phyloP scores from a whole-genome alignment of 78 protist genomes.

The Protostelium mycophagum region DNA sequence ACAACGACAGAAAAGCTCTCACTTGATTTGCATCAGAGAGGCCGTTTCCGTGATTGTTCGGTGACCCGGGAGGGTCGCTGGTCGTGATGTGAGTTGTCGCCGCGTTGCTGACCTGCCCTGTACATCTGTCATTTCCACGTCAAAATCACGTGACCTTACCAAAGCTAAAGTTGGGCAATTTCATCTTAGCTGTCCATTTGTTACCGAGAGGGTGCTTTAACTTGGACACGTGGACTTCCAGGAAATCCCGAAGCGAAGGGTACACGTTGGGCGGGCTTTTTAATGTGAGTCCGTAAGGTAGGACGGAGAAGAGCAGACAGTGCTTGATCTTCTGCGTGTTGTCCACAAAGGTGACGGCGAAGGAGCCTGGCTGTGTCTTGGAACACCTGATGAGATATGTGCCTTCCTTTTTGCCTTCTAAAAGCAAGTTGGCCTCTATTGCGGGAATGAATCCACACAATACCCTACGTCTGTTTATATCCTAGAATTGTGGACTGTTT shows the following conservation, averaged over 20 bases:
- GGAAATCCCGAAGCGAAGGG: not conserved
- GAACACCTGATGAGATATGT: slow-evolving; percentile 45
- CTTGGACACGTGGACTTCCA: not conserved
- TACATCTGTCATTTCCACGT: no score
- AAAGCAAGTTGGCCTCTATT: slow-evolving; percentile 34
- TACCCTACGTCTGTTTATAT: slow-evolving; percentile 1
- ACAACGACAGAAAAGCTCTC: not conserved
- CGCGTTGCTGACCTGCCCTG: not conserved
- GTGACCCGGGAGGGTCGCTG: not conserved
- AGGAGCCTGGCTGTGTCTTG: slow-evolving; percentile 61
- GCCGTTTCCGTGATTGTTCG: not conserved
- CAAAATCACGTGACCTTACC: not conserved
- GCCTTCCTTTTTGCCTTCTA: slow-evolving; percentile 36
- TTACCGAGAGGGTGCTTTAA: slow-evolving; percentile 2
- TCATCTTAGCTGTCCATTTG: not conserved
- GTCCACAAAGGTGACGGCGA: slow-evolving; percentile 64
- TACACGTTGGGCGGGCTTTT: slow-evolving; percentile 52
- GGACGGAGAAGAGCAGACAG: slow-evolving; percentile 35
- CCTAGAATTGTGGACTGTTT: no score
- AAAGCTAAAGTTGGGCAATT: not conserved
- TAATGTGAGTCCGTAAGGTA: slow-evolving; percentile 27
- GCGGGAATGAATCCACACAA: slow-evolving; percentile 62
- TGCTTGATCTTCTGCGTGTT: slow-evolving; percentile 22
- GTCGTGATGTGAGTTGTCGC: not conserved
- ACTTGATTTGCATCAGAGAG: not conserved